These are phyloP conservation scores for Hyphodiscus sp. DNA, from an alignment of 2,329 filamentous ascomycete genomes.

Conservation along the genomic window DNA sequence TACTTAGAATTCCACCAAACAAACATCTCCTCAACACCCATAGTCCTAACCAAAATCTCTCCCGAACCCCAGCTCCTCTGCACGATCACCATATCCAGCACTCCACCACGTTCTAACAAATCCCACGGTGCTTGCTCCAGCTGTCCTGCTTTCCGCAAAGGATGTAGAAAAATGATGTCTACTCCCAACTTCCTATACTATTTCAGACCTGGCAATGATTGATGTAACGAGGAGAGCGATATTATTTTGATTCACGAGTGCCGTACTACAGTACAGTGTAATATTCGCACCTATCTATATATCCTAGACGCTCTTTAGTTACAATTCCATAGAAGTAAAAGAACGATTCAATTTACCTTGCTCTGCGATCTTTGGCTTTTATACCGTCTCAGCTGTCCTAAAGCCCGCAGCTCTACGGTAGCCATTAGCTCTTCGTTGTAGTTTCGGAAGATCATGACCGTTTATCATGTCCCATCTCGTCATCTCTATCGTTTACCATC, in stretches of 20 bases:
- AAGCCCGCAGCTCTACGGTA: neutral
- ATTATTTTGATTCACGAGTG: neutral
- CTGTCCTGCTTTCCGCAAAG: neutral
- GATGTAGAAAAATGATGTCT: neutral
- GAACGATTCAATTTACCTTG: neutral
- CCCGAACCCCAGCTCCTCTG: too few species aligned
- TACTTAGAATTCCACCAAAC: too few species aligned
- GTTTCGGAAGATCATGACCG: neutral
- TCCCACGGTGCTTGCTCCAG: too few species aligned
- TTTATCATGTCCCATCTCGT: neutral
- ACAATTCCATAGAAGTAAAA: neutral
- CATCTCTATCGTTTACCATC: neutral
- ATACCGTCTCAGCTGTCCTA: neutral
- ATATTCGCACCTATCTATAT: neutral
- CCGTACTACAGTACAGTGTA: neutral
- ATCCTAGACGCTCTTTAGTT: neutral
- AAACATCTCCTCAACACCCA: too few species aligned
- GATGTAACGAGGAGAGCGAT: neutral
- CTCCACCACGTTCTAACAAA: too few species aligned
- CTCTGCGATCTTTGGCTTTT: neutral
- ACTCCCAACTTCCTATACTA: too few species aligned
- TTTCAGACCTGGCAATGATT: too few species aligned
- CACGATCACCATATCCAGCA: too few species aligned
- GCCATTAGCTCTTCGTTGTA: neutral
- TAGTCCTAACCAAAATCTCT: too few species aligned